Percentiles rank a stretch among this genome's conserved stretches.
Conservation (phyloP, 139 green algal genomes). For the Chlamydomonas incerta region DNA sequence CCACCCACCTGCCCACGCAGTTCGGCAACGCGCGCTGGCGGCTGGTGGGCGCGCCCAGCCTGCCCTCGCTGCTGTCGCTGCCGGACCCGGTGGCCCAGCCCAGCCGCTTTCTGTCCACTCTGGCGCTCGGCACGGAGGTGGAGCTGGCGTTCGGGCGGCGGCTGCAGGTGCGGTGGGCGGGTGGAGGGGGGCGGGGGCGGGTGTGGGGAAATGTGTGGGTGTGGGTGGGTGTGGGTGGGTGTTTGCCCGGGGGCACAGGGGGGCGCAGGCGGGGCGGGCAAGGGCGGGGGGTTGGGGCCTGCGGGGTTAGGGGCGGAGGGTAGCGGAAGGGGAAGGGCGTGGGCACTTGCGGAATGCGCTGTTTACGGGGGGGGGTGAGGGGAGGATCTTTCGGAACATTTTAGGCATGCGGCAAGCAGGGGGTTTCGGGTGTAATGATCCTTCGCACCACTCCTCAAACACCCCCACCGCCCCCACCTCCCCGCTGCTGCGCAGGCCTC, state of each 20-base stretch:
- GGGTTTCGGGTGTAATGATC: no score
- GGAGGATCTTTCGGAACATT: no score
- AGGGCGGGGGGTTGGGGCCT: background rate
- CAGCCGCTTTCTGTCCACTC: constrained; percentile 7
- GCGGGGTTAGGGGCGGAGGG: no score
- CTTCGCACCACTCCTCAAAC: no score
- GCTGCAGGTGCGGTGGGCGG: constrained; percentile 55
- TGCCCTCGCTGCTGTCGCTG: constrained; percentile 59
- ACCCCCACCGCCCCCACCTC: background rate
- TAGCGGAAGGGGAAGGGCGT: no score
- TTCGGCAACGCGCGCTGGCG: constrained; percentile 78
- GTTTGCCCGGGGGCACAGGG: background rate
- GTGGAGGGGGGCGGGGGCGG: background rate
- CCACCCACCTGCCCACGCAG: background rate
- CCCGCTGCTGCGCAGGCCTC: constrained; percentile 75
- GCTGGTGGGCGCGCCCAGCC: constrained; percentile 69
- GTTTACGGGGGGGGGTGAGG: no score
- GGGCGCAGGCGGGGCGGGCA: background rate
- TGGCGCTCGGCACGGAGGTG: constrained; percentile 82
- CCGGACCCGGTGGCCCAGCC: constrained; percentile 41
- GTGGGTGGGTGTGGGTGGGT: no score
- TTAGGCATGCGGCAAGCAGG: no score
- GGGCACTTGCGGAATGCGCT: no score
- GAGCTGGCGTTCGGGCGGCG: constrained; percentile 87
- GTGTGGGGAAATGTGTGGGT: no score